A percentile compares a stretch with the other conserved stretches of the same genome.
Conservation (phyloP, 805 yeast genomes). For the Candida ipomoeae region DNA sequence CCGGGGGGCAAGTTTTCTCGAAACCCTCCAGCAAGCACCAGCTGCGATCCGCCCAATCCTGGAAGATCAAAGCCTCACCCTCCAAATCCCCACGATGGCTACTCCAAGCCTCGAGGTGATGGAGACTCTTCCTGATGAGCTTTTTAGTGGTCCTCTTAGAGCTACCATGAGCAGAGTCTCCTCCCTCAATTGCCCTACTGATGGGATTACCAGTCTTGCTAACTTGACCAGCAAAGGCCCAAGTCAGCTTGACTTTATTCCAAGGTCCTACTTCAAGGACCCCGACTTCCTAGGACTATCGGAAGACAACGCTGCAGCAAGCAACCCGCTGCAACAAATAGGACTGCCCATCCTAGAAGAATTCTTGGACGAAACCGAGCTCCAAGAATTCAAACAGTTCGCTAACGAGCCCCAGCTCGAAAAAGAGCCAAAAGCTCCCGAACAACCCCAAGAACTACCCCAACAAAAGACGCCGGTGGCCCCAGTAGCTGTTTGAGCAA, state of each 20-base stretch:
- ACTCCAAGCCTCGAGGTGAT: background rate
- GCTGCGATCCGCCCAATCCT: background rate
- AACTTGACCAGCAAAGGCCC: background rate
- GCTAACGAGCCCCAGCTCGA: background rate
- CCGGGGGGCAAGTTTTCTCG: background rate
- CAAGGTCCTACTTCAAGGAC: background rate
- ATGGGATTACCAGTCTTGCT: background rate
- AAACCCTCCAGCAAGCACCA: background rate
- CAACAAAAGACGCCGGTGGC: background rate
- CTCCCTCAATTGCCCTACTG: background rate
- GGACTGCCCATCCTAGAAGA: background rate
- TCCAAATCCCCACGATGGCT: background rate
- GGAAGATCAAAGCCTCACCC: background rate
- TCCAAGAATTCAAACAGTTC: background rate
- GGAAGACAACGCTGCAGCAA: background rate
- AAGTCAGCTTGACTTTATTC: background rate
- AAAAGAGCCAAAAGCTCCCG: background rate
- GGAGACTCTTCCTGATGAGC: background rate
- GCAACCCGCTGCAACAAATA: background rate
- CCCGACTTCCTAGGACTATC: background rate
- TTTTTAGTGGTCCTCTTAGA: background rate
- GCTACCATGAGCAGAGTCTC: background rate
- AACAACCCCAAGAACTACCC: background rate
- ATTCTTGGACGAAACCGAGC: too few relatives aligned
- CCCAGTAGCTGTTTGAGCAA: background rate